Evolutionary conservation across 2,329 filamentous ascomycete species (phyloP).

Genomic region (Pyricularia pennisetigena): DNA sequence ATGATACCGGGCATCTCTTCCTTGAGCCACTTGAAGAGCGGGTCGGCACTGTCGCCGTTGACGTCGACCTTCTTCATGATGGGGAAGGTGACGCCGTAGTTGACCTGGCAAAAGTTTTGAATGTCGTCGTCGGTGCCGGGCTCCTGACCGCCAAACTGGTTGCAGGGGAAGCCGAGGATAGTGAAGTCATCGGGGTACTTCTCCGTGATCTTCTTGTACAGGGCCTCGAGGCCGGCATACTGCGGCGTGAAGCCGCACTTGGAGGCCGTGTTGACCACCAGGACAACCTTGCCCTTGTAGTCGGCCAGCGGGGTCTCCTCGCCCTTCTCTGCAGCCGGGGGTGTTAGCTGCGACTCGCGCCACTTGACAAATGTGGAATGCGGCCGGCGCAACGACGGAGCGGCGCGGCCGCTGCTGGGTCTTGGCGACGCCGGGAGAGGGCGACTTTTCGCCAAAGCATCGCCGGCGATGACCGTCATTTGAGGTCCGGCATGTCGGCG

Average conservation of each 20-base stretch:
- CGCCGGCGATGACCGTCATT: neutral
- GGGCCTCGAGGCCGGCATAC: constrained; percentile 79
- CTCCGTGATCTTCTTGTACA: constrained; percentile 70
- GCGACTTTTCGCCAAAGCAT: neutral
- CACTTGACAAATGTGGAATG: neutral
- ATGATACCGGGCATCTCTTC: constrained; percentile 68
- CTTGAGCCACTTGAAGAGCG: constrained; percentile 71
- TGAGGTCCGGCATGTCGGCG: neutral
- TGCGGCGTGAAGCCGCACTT: constrained; percentile 99
- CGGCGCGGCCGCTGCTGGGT: neutral
- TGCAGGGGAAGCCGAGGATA: constrained; percentile 95
- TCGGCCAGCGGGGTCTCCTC: constrained; percentile 56
- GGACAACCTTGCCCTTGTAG: constrained; percentile 85
- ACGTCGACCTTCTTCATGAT: constrained; percentile 89
- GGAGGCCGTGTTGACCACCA: constrained; percentile 95
- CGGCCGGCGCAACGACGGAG: neutral
- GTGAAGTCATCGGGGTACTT: constrained; percentile 67
- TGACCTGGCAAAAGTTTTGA: constrained; percentile 78
- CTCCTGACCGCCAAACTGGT: constrained; percentile 91
- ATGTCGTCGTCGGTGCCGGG: constrained; percentile 75
- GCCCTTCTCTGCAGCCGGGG: constrained; percentile 53
- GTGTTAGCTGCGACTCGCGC: constrained; percentile 2
- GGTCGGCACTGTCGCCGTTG: constrained; percentile 74
- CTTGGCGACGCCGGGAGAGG: neutral
- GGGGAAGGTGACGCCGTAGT: constrained; percentile 90